These are phyloP conservation scores for Diphasiastrum complanatum DNA, from an alignment of 83 land plant species.

Conservation along the genomic window DNA sequence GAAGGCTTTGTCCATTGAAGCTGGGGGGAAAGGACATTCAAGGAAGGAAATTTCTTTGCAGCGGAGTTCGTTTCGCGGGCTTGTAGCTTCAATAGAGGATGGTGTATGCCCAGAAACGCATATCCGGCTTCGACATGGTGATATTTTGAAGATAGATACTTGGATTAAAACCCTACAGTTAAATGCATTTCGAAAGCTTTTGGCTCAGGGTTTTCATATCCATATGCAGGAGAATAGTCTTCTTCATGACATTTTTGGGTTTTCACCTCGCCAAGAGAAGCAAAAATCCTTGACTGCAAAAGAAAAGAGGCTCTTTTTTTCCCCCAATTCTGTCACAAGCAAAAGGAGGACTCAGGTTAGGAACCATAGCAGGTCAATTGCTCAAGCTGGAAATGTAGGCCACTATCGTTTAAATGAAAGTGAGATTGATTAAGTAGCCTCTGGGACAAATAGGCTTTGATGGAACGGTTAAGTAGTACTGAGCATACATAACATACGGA, in stretches of 20 bases:
- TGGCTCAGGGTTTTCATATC: conserved; percentile 25
- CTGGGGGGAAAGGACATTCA: conserved; percentile 26
- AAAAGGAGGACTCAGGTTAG: conserved; percentile 2
- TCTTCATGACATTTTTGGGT: conserved; percentile 18
- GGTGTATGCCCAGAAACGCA: conserved; percentile 6
- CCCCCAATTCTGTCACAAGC: conserved; percentile 12
- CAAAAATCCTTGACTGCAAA: neutral
- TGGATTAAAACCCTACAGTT: conserved; percentile 20
- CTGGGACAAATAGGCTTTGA: no score
- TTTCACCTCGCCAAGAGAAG: conserved; percentile 1
- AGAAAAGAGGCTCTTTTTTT: neutral
- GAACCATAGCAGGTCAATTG: conserved; percentile 9
- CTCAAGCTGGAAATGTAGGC: no score
- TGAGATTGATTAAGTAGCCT: no score
- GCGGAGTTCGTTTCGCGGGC: conserved; percentile 26
- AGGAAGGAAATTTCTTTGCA: conserved; percentile 25
- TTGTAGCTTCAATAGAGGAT: conserved; percentile 29
- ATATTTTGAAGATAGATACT: conserved; percentile 7
- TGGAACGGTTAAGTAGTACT: no score
- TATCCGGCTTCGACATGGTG: conserved; percentile 15
- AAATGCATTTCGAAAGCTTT: conserved; percentile 6
- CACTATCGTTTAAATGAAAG: no score
- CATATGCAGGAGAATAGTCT: conserved; percentile 23
- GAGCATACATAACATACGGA: no score
- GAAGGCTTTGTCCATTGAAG: conserved; percentile 27